Conservation (phyloP, 2,329 filamentous ascomycete genomes). For the Penicillium sp. region DNA sequence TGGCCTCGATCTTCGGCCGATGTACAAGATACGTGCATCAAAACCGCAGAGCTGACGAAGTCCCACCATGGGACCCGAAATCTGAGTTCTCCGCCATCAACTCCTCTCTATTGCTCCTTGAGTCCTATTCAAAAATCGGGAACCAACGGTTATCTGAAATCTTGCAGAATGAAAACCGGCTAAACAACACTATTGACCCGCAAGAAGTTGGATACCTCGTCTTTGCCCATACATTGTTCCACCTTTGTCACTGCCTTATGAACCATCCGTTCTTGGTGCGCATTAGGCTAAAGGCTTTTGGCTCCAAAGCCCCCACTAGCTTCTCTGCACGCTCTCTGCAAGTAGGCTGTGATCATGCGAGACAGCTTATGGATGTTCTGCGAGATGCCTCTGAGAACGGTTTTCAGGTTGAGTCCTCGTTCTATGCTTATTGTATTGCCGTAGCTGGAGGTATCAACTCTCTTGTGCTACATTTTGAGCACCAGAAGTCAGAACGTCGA, state of each 20-base stretch:
- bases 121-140: conserved; percentile 30
- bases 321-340: conserved; percentile 30
- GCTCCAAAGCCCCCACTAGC: conserved; percentile 29
- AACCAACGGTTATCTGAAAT: conserved; percentile 19
- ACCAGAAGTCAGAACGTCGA: not conserved
- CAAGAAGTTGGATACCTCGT: conserved; percentile 28
- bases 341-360: conserved; percentile 30
- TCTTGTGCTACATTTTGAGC: conserved; percentile 13
- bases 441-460: conserved; percentile 26
- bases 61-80: conserved; percentile 38
- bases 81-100: conserved; percentile 36
- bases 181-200: conserved; percentile 15
- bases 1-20: conserved; percentile 35
- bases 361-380: conserved; percentile 28
- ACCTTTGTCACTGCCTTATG: conserved; percentile 37
- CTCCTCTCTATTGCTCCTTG: conserved; percentile 32
- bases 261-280: conserved; percentile 38
- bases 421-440: conserved; percentile 35
- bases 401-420: conserved; percentile 28
- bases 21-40: conserved; percentile 32
- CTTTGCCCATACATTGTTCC: conserved; percentile 35
- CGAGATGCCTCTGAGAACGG: conserved; percentile 20
- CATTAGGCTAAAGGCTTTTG: conserved; percentile 24
- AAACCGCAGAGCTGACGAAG: conserved; percentile 18
- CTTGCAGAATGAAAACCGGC: not conserved